Base-by-base conservation (phyloP, 805 yeast species). In the Candida sakaeoensis region DNA sequence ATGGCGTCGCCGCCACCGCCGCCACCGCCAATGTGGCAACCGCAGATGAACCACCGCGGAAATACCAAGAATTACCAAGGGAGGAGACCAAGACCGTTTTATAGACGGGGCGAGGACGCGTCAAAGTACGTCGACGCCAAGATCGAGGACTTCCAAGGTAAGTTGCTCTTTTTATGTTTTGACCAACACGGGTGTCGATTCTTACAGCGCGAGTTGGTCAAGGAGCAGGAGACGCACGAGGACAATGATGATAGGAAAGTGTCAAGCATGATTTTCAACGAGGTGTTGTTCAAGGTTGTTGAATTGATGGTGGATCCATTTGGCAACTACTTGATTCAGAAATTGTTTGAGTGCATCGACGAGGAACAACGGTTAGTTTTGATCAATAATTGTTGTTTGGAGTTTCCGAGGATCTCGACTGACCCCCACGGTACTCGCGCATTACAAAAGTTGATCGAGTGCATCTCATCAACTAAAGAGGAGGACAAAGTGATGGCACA, bases 391-490 rank as follows among this genome's bases (percentile, higher is more conserved):
- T 87, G 95, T 4, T 73, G 89, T 2, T 77, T 85, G 2, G 80
- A 80, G 30, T 75, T 90, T 53, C 81, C 85, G 30, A 69, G 82
- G 30, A 84, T 93, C 47, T 95, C 98, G 0, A 69, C 86, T 44
- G 90, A 90, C 54, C 95, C 95, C 23, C 97, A 93, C 60, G 99
- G 99, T 9, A 93, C 98, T 1, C 75, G 99, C 50, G 96, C 98
- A 1, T 68, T 93, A 45, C 99, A 93, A 60, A 90, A 87, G 59
- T 70, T 90, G 48, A 88, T 93, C 37, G 98, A 93, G 57, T 84
- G 88, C 50, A 74, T 88, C 36, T 61, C 74, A 15, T 75, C 85
- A 8, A 77, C 75, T 14, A 82, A 84, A 51, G 98, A 91, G 61
- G 78, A 85, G 19, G 60, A 69, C 25, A 66, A 87, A 39, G 65